Conservation (phyloP, 805 yeast genomes). For the Saccharomycopsis selenospora region DNA sequence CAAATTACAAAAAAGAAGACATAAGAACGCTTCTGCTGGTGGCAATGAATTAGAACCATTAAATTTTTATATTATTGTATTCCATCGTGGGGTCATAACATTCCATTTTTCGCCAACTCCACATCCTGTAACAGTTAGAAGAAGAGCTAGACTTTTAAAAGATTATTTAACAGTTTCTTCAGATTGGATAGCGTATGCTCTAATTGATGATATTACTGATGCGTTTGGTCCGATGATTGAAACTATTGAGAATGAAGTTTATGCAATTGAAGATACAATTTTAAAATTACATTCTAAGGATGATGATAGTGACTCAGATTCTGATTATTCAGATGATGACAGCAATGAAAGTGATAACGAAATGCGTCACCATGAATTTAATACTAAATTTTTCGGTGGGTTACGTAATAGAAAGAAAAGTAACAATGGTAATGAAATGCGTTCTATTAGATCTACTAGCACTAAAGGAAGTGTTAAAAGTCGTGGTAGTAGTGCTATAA, state of each 20-base stretch:
- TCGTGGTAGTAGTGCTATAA: background rate
- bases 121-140: conserved; percentile 90
- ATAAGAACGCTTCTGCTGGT: too few relatives aligned
- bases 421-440: conserved; percentile 9
- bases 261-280: conserved; percentile 88
- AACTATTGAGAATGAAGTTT: conserved; percentile 89
- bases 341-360: conserved; percentile 1
- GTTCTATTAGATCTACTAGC: background rate
- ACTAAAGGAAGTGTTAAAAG: background rate
- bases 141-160: conserved; percentile 79
- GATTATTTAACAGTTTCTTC: conserved; percentile 88
- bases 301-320: conserved; percentile 35
- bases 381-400: background rate
- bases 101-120: conserved; percentile 94
- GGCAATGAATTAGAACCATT: conserved; percentile 77
- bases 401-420: conserved; percentile 24
- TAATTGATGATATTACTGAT: conserved; percentile 95
- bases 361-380: background rate
- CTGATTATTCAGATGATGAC: conserved; percentile 32
- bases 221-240: conserved; percentile 96
- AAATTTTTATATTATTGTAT: conserved; percentile 88
- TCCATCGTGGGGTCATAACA: conserved; percentile 83
- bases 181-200: conserved; percentile 96
- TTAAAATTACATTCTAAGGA: conserved; percentile 73
- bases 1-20: conserved; percentile 17